Conservation (phyloP, 805 yeast genomes). For the Candida qinlingensis region DNA sequence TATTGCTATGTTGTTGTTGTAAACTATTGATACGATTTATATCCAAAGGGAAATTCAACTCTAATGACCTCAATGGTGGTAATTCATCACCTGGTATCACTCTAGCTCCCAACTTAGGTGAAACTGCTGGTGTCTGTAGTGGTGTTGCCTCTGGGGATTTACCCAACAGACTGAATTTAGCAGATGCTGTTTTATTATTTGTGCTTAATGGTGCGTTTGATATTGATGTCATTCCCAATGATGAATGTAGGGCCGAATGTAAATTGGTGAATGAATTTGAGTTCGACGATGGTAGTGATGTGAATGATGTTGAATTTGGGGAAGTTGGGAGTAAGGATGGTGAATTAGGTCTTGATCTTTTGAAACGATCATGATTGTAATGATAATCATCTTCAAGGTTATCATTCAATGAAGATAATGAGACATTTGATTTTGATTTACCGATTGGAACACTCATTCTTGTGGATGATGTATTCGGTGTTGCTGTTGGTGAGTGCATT, state of each 20-base stretch:
- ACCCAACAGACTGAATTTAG: constrained; percentile 17
- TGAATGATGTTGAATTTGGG: constrained; percentile 12
- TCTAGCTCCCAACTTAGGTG: constrained; percentile 20
- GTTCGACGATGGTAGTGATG: constrained; percentile 5
- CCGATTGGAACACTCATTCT: constrained; percentile 16
- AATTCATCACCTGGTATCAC: constrained; percentile 13
- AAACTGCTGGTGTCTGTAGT: constrained; percentile 23
- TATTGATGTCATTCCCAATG: constrained; percentile 18
- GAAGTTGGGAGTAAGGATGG: constrained; percentile 24
- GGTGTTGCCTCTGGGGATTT: constrained; percentile 28
- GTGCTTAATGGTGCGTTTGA: constrained; percentile 4
- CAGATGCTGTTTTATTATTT: background rate
- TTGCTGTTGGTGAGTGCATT: constrained; percentile 21
- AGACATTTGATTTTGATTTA: constrained; percentile 23
- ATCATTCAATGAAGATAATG: constrained; percentile 23
- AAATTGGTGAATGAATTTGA: constrained; percentile 20
- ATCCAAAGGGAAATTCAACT: constrained; percentile 23
- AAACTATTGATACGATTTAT: background rate
- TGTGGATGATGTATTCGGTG: constrained; percentile 12
- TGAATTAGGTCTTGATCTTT: constrained; percentile 35
- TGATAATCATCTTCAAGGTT: constrained; percentile 40
- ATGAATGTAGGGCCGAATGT: constrained; percentile 18
- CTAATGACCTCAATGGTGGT: constrained; percentile 25
- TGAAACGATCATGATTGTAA: constrained; percentile 25
- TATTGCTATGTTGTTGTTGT: constrained; percentile 8